Conservation (phyloP, 495 filamentous ascomycete species). For the Aspergillus homomorphus region DNA sequence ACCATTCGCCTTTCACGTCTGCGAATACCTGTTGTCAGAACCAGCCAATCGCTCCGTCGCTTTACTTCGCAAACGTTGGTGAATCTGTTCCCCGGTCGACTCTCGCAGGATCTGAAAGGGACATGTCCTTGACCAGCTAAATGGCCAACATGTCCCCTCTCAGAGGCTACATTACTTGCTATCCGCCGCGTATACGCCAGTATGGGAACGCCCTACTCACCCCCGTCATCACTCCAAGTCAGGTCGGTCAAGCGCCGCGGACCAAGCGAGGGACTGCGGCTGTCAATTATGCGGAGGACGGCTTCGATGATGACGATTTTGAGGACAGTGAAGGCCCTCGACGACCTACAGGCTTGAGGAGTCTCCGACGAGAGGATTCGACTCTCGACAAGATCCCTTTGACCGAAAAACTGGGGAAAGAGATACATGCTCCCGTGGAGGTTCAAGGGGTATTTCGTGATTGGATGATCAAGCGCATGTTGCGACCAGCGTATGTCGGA, state of each 20-base stretch:
- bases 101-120: constrained; percentile 29
- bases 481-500: constrained; percentile 45
- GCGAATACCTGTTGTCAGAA: neutral
- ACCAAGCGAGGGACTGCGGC: constrained; percentile 95
- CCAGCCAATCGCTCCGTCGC: neutral
- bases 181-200: constrained; percentile 84
- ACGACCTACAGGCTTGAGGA: constrained; percentile 80
- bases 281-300: constrained; percentile 97
- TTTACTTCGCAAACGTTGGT: constrained; percentile 1
- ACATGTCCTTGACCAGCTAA: constrained; percentile 40
- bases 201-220: constrained; percentile 92
- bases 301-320: constrained; percentile 90
- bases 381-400: constrained; percentile 56
- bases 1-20: neutral
- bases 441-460: constrained; percentile 89
- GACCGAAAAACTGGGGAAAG: constrained; percentile 78
- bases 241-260: constrained; percentile 65
- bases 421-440: constrained; percentile 73
- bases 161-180: constrained; percentile 86
- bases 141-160: constrained; percentile 59
- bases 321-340: constrained; percentile 79
- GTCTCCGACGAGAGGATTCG: constrained; percentile 73
- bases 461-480: constrained; percentile 82
- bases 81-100: constrained; percentile 12
- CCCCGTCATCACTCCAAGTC: constrained; percentile 71